A percentile compares a stretch with the other conserved stretches of the same genome.
Evolutionary conservation across 2,329 filamentous ascomycete genomes (phyloP).

Genomic region (Epichloe amarillans): DNA sequence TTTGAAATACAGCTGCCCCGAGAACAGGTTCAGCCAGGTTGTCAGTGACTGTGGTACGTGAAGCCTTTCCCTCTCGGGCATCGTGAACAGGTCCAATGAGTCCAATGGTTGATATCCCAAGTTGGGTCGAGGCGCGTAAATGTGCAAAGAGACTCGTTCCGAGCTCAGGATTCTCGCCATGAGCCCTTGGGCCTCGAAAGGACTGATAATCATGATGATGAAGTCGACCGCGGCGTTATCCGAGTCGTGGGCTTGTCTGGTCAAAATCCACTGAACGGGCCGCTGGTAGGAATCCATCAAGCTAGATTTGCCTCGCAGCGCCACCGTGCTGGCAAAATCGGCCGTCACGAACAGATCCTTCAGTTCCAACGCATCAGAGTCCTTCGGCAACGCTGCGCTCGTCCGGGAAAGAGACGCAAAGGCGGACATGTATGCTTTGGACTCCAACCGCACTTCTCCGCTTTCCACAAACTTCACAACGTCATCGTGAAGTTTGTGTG

Average conservation of each 20-base stretch:
- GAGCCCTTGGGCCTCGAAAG: slow-evolving; percentile 43
- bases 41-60: not conserved
- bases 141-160: slow-evolving; percentile 27
- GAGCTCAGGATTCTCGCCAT: slow-evolving; percentile 24
- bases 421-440: slow-evolving; percentile 4
- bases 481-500: slow-evolving; percentile 29
- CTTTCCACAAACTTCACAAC: slow-evolving; percentile 15
- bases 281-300: slow-evolving; percentile 12
- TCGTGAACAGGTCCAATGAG: slow-evolving; percentile 9
- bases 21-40: slow-evolving; percentile 46
- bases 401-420: slow-evolving; percentile 9
- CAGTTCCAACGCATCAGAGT: slow-evolving; percentile 7
- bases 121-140: slow-evolving; percentile 36
- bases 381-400: slow-evolving; percentile 7
- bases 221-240: not conserved
- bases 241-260: not conserved
- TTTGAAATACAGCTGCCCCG: slow-evolving; percentile 52
- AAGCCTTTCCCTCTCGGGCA: slow-evolving; percentile 3
- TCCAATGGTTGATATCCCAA: slow-evolving; percentile 12
- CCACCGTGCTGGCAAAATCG: slow-evolving; percentile 10
- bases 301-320: not conserved
- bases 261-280: slow-evolving; percentile 14
- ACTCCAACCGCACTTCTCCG: not conserved
- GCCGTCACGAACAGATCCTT: slow-evolving; percentile 7
- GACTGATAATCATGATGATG: slow-evolving; percentile 46